A percentile compares a stretch with the other conserved stretches of the same genome.
Conservation (phyloP, 352 stramenopile genomes). For the Blastocystis sp. region DNA sequence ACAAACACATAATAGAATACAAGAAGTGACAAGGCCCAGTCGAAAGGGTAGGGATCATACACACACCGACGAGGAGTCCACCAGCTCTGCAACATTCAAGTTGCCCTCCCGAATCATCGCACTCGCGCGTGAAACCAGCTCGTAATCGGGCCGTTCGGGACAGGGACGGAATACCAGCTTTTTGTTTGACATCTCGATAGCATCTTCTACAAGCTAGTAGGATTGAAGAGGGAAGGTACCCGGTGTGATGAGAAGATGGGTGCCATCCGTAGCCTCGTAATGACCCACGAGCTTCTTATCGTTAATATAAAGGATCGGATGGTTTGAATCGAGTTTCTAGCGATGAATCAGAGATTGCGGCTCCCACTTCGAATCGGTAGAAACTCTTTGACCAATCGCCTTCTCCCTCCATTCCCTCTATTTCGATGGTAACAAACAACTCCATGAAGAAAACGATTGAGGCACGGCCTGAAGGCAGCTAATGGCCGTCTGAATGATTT, state of each 20-base stretch:
- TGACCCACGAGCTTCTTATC: conserved; percentile 38
- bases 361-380: conserved; percentile 17
- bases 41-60: not conserved
- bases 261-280: conserved; percentile 44
- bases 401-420: conserved; percentile 28
- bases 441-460: conserved; percentile 48
- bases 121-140: not conserved
- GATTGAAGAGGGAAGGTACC: not conserved
- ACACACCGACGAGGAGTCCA: not conserved
- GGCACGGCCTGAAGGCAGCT: conserved; percentile 14
- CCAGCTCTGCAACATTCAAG: not conserved
- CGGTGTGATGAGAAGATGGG: conserved; percentile 20
- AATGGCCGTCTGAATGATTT: conserved; percentile 26
- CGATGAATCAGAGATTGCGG: not conserved
- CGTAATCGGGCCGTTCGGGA: conserved; percentile 27
- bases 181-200: conserved; percentile 35
- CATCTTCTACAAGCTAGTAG: conserved; percentile 14
- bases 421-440: conserved; percentile 64
- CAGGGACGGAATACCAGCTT: conserved; percentile 31
- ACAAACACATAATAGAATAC: not conserved
- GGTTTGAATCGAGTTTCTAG: conserved; percentile 33
- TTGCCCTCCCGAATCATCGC: conserved; percentile 13
- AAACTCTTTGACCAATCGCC: conserved; percentile 1
- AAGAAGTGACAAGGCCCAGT: not conserved
- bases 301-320: conserved; percentile 39